Evolutionary conservation across 106 monocot species (phyloP).

Genomic region (Dioscorea alata): DNA sequence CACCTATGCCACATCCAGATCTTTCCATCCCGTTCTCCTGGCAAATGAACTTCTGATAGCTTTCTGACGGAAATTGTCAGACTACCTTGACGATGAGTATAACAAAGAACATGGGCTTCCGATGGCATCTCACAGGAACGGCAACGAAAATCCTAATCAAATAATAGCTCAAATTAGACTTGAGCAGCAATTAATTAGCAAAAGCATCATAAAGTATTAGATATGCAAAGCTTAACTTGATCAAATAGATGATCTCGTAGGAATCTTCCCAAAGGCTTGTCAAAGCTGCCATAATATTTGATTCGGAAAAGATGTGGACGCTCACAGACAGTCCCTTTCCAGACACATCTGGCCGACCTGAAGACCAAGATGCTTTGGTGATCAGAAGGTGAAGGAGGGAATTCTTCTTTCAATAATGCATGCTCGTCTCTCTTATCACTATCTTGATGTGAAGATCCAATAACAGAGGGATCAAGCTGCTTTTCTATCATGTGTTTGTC

Average conservation of each 20-base stretch:
- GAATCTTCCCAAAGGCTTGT: constrained; percentile 66
- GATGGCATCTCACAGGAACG: constrained; percentile 63
- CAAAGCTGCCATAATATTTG: constrained; percentile 72
- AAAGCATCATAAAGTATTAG: background rate
- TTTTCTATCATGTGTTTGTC: background rate
- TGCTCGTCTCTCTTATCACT: constrained; percentile 16
- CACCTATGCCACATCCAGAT: constrained; percentile 93
- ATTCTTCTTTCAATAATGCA: constrained; percentile 33
- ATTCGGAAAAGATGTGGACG: constrained; percentile 68
- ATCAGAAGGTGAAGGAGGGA: constrained; percentile 42
- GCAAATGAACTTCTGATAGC: constrained; percentile 38
- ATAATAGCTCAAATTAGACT: background rate
- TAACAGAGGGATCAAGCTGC: constrained; percentile 9
- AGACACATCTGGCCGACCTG: constrained; percentile 59
- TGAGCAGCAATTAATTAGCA: background rate
- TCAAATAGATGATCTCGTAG: constrained; percentile 66
- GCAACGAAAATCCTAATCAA: constrained; percentile 39
- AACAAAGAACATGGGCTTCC: constrained; percentile 74
- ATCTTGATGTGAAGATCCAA: constrained; percentile 5
- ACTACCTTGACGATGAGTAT: constrained; percentile 68
- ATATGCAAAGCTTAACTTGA: constrained; percentile 24
- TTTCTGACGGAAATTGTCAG: constrained; percentile 72
- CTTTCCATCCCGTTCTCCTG: constrained; percentile 64
- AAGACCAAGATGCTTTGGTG: constrained; percentile 74
- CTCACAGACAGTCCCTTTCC: constrained; percentile 80